phyloP scores from a whole-genome alignment of 2,329 filamentous ascomycete genomes.

The Colletotrichum chrysophilum region DNA sequence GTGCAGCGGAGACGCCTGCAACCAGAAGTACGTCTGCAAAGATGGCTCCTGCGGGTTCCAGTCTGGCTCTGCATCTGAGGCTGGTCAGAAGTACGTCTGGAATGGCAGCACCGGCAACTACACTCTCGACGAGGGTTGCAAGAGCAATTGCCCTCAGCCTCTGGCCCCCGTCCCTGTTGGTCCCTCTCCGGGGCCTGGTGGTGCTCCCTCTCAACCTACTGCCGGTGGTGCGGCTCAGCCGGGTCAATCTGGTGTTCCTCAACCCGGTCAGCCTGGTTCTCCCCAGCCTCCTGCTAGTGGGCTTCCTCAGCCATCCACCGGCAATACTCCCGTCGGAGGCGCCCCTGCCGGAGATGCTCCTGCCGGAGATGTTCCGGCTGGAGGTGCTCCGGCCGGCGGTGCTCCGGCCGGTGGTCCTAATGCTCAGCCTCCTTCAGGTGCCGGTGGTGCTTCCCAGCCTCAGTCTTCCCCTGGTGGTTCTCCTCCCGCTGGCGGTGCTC shows the following conservation, averaged over 20 bases:
- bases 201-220: neutral
- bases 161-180: neutral
- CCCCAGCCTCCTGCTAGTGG: no score
- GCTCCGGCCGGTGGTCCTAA: neutral
- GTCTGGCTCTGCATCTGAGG: conserved; percentile 24
- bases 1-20: conserved; percentile 34
- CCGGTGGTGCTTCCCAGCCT: neutral
- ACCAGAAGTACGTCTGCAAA: conserved; percentile 25
- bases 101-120: neutral
- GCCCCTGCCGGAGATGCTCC: no score
- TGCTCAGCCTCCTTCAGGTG: neutral
- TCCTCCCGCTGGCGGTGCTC: neutral
- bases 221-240: neutral
- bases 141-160: neutral
- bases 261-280: neutral
- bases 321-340: no score
- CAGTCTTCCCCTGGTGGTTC: neutral
- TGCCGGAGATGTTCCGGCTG: no score
- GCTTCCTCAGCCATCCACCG: no score
- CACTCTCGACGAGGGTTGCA: neutral
- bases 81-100: conserved; percentile 26
- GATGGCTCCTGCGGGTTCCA: conserved; percentile 28
- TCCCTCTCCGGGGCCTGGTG: neutral
- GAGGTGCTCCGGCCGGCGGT: neutral
- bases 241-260: neutral